phyloP scores from a whole-genome alignment of 2,329 filamentous ascomycete species.

The Colletotrichum magnum region DNA sequence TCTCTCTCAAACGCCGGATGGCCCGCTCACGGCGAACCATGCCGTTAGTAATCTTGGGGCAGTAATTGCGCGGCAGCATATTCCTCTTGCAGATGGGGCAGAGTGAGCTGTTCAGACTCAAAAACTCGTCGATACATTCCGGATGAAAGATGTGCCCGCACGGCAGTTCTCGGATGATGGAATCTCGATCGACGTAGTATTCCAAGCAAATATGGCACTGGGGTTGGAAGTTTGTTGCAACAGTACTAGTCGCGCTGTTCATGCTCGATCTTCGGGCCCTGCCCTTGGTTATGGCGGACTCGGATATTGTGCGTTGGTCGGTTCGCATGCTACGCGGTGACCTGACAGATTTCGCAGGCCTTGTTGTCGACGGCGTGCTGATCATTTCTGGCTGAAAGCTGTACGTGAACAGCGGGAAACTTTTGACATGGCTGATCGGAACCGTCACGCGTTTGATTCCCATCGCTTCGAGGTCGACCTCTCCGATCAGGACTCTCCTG shows the following conservation, averaged over 20 bases:
- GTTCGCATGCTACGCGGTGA: constrained; percentile 41
- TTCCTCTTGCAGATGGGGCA: constrained; percentile 93
- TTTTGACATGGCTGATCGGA: constrained; percentile 77
- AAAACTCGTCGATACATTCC: constrained; percentile 89
- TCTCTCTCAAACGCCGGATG: constrained; percentile 72
- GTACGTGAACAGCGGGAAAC: constrained; percentile 86
- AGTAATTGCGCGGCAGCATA: constrained; percentile 79
- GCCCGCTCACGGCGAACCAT: constrained; percentile 89
- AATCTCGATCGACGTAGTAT: constrained; percentile 78
- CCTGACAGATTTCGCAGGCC: constrained; percentile 49
- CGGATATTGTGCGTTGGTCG: constrained; percentile 39
- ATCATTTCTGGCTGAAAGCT: constrained; percentile 65
- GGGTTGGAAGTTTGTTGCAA: constrained; percentile 77
- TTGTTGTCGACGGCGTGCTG: constrained; percentile 55
- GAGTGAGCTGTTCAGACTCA: constrained; percentile 83
- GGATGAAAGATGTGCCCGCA: constrained; percentile 96
- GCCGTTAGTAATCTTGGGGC: constrained; percentile 81
- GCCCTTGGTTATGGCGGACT: constrained; percentile 34
- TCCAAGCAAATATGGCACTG: constrained; percentile 93
- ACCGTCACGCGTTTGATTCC: constrained; percentile 88
- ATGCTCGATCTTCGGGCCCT: constrained; percentile 57
- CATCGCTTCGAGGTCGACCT: constrained; percentile 88
- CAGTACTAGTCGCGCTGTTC: constrained; percentile 51
- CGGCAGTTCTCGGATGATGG: constrained; percentile 85
- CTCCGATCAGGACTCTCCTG: constrained; percentile 79